Conservation (phyloP, 495 filamentous ascomycete genomes). For the Xylaria grammica region DNA sequence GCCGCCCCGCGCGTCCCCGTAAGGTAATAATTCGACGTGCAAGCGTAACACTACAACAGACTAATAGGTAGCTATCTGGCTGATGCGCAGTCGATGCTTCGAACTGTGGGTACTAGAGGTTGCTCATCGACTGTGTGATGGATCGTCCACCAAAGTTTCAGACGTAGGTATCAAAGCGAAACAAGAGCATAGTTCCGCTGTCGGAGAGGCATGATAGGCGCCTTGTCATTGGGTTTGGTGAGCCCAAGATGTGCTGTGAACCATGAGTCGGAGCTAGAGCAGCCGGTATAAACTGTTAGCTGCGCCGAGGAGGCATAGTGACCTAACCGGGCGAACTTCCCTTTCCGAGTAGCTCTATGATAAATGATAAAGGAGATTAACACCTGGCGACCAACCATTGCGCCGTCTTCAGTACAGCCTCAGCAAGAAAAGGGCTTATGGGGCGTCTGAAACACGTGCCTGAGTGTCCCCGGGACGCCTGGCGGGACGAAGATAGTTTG, state of each 20-base stretch:
- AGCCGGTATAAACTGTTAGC: background rate
- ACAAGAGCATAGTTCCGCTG: background rate
- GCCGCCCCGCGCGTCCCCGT: background rate
- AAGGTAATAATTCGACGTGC: background rate
- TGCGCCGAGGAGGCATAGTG: slow-evolving; percentile 19
- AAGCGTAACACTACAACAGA: background rate
- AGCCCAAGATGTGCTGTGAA: slow-evolving; percentile 5
- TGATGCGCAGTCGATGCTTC: background rate
- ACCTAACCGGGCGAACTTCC: slow-evolving; percentile 18
- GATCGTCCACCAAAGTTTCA: background rate
- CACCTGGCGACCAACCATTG: slow-evolving; percentile 28
- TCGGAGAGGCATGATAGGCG: slow-evolving; percentile 19
- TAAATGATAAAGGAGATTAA: slow-evolving; percentile 17
- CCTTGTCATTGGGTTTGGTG: slow-evolving; percentile 17
- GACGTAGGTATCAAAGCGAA: background rate
- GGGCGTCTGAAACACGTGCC: slow-evolving; percentile 26
- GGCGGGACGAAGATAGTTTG: slow-evolving; percentile 27
- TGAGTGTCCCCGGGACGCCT: slow-evolving; percentile 22
- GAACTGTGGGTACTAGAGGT: background rate
- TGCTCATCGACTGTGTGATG: background rate
- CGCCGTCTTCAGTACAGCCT: slow-evolving; percentile 17
- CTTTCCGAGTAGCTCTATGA: slow-evolving; percentile 16
- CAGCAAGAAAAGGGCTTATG: slow-evolving; percentile 13
- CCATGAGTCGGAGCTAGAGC: background rate
- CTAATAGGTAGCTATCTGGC: background rate